A percentile compares a stretch with the other conserved stretches of the same genome.
Conservation (phyloP, 2,329 filamentous ascomycete species). For the Aspergillus fumigatiaffinis region DNA sequence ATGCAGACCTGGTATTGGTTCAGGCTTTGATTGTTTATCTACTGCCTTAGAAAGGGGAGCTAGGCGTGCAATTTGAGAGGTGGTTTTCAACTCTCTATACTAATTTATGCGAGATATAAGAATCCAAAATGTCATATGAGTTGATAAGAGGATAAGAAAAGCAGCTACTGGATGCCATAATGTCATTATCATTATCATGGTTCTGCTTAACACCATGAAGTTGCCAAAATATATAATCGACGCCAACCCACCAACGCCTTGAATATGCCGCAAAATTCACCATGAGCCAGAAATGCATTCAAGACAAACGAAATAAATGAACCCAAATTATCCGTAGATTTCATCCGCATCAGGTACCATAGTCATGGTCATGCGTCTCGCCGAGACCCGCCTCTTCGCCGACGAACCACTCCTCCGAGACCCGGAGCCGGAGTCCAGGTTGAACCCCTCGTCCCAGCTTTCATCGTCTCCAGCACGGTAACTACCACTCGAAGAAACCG, state of each 20-base stretch:
- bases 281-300: background rate
- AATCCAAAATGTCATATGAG: background rate
- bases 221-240: background rate
- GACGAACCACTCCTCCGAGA: slow-evolving; percentile 12
- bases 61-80: too few species aligned
- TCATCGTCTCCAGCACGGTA: background rate
- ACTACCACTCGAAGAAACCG: slow-evolving; percentile 7
- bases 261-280: background rate
- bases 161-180: background rate
- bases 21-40: background rate
- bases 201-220: background rate
- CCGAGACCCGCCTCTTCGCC: slow-evolving; percentile 19
- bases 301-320: background rate
- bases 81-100: background rate
- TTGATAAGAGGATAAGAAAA: background rate
- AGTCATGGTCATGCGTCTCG: slow-evolving; percentile 26
- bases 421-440: background rate
- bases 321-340: slow-evolving; percentile 25
- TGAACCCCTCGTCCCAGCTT: background rate
- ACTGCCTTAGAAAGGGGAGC: background rate
- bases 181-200: background rate
- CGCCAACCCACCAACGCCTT: slow-evolving; percentile 1
- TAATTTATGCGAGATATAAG: background rate
- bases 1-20: background rate
- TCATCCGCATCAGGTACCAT: slow-evolving; percentile 38